Base-by-base conservation (phyloP, 768 basidiomycete genomes). In the Suillus placidus region DNA sequence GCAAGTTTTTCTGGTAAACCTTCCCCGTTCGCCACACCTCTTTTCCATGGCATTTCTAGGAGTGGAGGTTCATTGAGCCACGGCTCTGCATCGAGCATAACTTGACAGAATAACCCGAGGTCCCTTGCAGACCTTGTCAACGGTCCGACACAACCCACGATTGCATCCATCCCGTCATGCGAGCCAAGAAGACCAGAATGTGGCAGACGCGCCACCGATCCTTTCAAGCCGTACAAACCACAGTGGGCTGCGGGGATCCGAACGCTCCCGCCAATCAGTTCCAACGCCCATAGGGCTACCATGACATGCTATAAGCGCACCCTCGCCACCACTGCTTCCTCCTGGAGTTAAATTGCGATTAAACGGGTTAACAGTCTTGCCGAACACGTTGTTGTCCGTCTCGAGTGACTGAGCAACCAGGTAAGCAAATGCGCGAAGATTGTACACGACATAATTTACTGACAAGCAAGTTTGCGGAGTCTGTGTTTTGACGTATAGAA, bases 291-390 rank as follows among this genome's bases (percentile, higher is more conserved):
- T 43, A 72, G 80, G 75, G 42, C 79, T 78, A 64, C 83, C 84
- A 23, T 78, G 76, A 35, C 79, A 72, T 37, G 83, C 80, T 51
- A 85, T 72, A 14, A 85, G 70, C 6, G 84, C 82, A 37, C 79
- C 75, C 67, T 85, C 83, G 37, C 83, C 83, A 42, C 83, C 83
- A 37, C 81, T 82, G 60, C 82, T 84, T 30, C 84, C 83, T 43
- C 83, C 83, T 16, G 76, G 69, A 32, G 80, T 81, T 43, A 81
- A 69, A 1, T 71, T 72, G 57, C 79, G 78, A 72, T 86, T 86
- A 75, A 80, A 82, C 0, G 95, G 95, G 72, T 95, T 95, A 20
- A 81, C 75, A 1, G 90, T 85, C 26, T 85, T 81, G 0, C 94
- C 95, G 64, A 76, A 78, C 20, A 77, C 60, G 58, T 86, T 84